Conservation (phyloP, 768 basidiomycete genomes). For the Tricholoma hemisulphureum region DNA sequence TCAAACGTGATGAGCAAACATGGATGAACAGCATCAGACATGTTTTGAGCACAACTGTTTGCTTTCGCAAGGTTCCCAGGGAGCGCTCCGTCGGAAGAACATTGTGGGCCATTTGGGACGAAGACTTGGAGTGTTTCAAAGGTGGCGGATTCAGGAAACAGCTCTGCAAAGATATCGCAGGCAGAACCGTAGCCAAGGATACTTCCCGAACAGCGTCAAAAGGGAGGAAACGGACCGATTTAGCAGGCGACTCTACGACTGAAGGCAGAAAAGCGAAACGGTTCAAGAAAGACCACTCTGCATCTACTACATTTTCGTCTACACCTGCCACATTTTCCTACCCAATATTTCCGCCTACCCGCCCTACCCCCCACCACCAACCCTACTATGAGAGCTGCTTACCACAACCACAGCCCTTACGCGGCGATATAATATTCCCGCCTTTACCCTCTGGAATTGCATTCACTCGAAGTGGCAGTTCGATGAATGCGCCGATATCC, state of each 20-base stretch:
- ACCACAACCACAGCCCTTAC: constrained; percentile 35
- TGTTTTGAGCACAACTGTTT: constrained; percentile 87
- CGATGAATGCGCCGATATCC: constrained; percentile 20
- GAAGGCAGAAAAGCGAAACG: constrained; percentile 48
- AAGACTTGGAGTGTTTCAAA: constrained; percentile 79
- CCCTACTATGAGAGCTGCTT: constrained; percentile 68
- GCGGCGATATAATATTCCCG: constrained; percentile 72
- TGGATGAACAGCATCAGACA: constrained; percentile 99
- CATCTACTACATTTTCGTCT: constrained; percentile 18
- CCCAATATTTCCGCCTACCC: constrained; percentile 50
- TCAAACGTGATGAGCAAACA: constrained; percentile 87
- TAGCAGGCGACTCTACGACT: constrained; percentile 33
- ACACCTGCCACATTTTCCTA: constrained; percentile 26
- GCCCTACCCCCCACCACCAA: constrained; percentile 65
- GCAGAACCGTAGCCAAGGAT: constrained; percentile 35
- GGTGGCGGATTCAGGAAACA: constrained; percentile 80
- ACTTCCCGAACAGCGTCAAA: constrained; percentile 32
- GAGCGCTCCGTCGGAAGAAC: constrained; percentile 79
- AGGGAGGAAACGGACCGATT: constrained; percentile 35
- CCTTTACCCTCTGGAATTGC: constrained; percentile 56
- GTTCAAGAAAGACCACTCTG: constrained; percentile 38
- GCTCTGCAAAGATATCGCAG: constrained; percentile 47
- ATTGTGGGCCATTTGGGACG: constrained; percentile 84
- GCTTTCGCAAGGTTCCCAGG: constrained; percentile 83
- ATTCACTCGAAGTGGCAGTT: constrained; percentile 27